A percentile compares a stretch with the other conserved stretches of the same genome.
Conservation (phyloP, 768 basidiomycete genomes). For the Asterophora parasitica region DNA sequence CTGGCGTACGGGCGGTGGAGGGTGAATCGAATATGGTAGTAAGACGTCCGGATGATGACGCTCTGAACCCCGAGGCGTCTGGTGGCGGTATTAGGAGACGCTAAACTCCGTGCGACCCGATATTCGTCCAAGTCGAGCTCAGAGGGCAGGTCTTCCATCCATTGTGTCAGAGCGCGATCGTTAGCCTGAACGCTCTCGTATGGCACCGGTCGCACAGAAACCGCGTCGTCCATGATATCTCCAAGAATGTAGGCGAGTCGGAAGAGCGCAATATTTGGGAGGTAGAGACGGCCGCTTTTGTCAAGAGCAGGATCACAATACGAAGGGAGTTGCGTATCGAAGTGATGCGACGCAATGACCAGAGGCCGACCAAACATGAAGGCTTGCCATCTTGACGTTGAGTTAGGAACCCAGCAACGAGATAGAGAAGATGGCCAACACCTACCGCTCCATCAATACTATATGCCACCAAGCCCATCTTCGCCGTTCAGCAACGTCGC, state of each 20-base stretch:
- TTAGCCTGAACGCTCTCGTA: slow-evolving; percentile 71
- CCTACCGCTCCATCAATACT: slow-evolving; percentile 70
- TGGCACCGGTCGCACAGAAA: slow-evolving; percentile 73
- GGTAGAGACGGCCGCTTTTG: slow-evolving; percentile 58
- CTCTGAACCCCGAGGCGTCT: slow-evolving; percentile 76
- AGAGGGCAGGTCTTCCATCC: slow-evolving; percentile 71
- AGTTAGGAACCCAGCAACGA: slow-evolving; percentile 8
- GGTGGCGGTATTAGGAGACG: slow-evolving; percentile 51
- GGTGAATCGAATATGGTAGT: slow-evolving; percentile 80
- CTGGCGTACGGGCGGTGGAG: slow-evolving; percentile 76
- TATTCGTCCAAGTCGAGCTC: slow-evolving; percentile 79
- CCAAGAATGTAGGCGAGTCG: slow-evolving; percentile 74
- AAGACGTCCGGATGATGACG: slow-evolving; percentile 72
- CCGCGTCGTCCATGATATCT: slow-evolving; percentile 81
- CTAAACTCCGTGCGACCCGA: slow-evolving; percentile 65
- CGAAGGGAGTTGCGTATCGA: slow-evolving; percentile 74
- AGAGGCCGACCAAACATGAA: slow-evolving; percentile 83
- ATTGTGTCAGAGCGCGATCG: slow-evolving; percentile 65
- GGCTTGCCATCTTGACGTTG: slow-evolving; percentile 66
- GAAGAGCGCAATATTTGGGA: slow-evolving; percentile 74
- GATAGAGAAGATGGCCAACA: slow-evolving; percentile 4
- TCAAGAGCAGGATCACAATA: slow-evolving; percentile 61
- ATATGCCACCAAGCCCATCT: slow-evolving; percentile 94
- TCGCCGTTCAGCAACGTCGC: slow-evolving; percentile 67
- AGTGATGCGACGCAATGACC: slow-evolving; percentile 74